Evolutionary conservation across 2,329 filamentous ascomycete species (phyloP), one percentile per base, ranked within the genome.

Genomic region (Stachybotrys elegans): DNA sequence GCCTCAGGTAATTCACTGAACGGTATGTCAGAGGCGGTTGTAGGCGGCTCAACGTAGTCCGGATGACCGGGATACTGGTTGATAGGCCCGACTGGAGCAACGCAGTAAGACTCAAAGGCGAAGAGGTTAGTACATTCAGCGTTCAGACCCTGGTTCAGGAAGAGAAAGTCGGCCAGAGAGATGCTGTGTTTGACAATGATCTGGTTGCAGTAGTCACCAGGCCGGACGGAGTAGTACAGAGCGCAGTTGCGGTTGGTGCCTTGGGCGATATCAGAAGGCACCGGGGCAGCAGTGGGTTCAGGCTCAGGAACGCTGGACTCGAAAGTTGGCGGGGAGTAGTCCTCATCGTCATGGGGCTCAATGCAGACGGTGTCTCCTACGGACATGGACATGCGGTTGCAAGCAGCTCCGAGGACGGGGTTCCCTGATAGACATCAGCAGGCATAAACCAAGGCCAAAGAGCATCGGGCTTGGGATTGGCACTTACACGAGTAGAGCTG

Each of bases 71-170:
- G 38, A 25, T 47, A 49, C 6, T 22, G 19, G 12, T 40, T 45
- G 12, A 47, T 61, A 23, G 38, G 54, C 42, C 9, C n/a, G n/a
- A n/a, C n/a, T n/a, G n/a, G n/a, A n/a, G n/a, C n/a, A n/a, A 68
- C 52, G 46, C 63, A 68, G 49, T 68, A 68, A 29, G 45, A 51
- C 21, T 56, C 51, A 1, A 54, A 41, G 1, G 54, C 55, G 6
- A 43, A 58, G 11, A 67, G 49, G 40, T 67, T 67, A 11, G 60
- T 63, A 48, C 61, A 67, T 41, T 63, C 57, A 2, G 34, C 17
- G 39, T 64, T 40, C 29, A 43, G 29, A 12, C 47, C 19, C 2
- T 12, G 21, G 44, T 49, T 49, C 22, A 49, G 44, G 35, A 49
- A 49, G 29, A 22, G 40, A 11, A 49, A 45, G 34, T 49, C 47